These are phyloP conservation scores for Ophiostoma piceae DNA, from an alignment of 2,329 filamentous ascomycete genomes.

Conservation along the genomic window DNA sequence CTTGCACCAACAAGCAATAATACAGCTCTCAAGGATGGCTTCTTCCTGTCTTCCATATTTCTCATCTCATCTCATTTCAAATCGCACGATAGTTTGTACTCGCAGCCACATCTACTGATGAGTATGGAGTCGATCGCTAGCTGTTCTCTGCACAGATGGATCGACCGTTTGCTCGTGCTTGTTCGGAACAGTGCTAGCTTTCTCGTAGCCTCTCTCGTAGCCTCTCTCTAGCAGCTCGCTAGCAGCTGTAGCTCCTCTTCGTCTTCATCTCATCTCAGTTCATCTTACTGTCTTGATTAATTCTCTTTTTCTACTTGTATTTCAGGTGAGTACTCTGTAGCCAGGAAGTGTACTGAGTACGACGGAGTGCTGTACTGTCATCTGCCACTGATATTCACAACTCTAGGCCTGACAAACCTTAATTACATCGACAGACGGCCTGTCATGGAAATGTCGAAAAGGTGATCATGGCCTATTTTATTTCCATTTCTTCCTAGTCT, in stretches of 20 bases:
- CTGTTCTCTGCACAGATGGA: neutral
- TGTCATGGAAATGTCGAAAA: neutral
- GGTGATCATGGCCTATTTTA: conserved; percentile 7
- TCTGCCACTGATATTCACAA: neutral
- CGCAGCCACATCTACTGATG: neutral
- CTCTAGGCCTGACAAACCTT: conserved; percentile 1
- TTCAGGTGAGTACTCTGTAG: neutral
- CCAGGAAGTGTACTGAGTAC: neutral
- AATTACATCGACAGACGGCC: neutral
- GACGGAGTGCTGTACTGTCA: too few relatives aligned
- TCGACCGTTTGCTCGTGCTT: neutral
- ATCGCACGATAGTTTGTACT: neutral
- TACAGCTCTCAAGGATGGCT: neutral
- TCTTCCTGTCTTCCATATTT: neutral
- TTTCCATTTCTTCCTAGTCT: too few relatives aligned
- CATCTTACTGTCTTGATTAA: conserved; percentile 1
- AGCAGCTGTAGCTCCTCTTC: neutral
- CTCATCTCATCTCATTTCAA: neutral
- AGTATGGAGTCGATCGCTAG: neutral
- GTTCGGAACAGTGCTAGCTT: neutral
- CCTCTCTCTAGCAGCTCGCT: neutral
- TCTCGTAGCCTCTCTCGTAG: neutral
- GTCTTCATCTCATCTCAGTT: neutral
- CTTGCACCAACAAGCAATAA: too few relatives aligned
- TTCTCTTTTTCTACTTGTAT: neutral